Percentiles rank a stretch among this genome's conserved stretches.
Evolutionary conservation across 108 stramenopile genomes (phyloP).

Genomic region (Pseudonitzschia pungens): DNA sequence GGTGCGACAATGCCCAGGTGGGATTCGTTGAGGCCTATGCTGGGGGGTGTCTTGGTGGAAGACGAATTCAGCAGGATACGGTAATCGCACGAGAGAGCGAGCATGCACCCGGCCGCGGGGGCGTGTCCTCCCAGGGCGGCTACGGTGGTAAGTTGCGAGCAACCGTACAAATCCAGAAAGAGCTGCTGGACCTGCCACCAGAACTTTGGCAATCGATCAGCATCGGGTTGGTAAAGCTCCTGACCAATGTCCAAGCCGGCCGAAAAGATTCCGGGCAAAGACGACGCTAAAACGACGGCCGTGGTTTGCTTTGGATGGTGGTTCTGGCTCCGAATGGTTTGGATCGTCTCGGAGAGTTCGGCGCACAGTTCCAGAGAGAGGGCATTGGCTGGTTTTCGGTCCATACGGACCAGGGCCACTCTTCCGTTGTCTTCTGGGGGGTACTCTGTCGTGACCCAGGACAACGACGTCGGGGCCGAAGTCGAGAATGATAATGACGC

Average conservation of each 20-base stretch:
- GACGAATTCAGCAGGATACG: conserved; percentile 52
- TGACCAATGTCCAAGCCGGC: conserved; percentile 75
- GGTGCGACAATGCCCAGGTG: conserved; percentile 80
- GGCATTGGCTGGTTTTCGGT: conserved; percentile 82
- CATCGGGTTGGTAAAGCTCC: conserved; percentile 69
- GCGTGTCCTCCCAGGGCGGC: conserved; percentile 79
- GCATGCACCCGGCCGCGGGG: conserved; percentile 87
- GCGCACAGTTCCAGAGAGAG: conserved; percentile 79
- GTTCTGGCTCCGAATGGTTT: conserved; percentile 18
- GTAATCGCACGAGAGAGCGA: conserved; percentile 86
- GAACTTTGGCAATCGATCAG: conserved; percentile 55
- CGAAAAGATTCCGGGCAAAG: conserved; percentile 68
- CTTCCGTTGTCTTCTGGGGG: conserved; percentile 31
- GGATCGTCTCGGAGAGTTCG: conserved; percentile 57
- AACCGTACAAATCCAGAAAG: conserved; percentile 81
- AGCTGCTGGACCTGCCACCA: conserved; percentile 83
- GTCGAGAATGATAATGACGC: background rate
- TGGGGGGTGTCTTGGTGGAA: conserved; percentile 4
- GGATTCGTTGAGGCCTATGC: conserved; percentile 86
- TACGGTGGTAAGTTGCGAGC: conserved; percentile 55
- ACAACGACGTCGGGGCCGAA: background rate
- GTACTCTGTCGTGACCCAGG: background rate
- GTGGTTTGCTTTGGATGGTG: conserved; percentile 40
- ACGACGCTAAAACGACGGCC: conserved; percentile 61
- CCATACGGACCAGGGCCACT: conserved; percentile 68